Base-by-base conservation (phyloP, 192 early-diverging fungal genomes). In the Coemansia sp. region DNA sequence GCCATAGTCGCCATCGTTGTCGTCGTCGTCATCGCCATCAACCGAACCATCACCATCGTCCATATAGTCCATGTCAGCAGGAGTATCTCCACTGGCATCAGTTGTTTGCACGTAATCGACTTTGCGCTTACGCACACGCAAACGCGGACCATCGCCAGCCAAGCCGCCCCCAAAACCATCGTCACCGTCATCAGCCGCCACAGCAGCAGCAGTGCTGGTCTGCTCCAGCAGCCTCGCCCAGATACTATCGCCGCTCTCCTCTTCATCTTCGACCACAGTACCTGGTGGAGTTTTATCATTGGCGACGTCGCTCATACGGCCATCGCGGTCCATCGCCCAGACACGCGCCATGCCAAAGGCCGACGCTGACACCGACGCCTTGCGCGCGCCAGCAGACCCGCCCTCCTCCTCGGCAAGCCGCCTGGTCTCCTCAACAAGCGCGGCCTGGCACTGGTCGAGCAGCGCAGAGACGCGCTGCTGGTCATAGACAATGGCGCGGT, bases 41-140 rank as follows among this genome's bases (percentile, higher is more conserved):
- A 68, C 46, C 49, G 57, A 56, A 0, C 67, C 71, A 59, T 53
- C 40, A 35, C 43, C 62, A 24, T 49, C 53, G 6, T 59, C 43
- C 0, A 6, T 35, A 36, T 70, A 36, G 37, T 67, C 65, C 0
- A 11, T 9, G 6, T 25, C 22, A 20, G 5, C 15, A 29, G 38
- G 25, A 20, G 14, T 25, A 4, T 41, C n/a, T n/a, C n/a, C n/a
- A n/a, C n/a, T 56, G 20, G 22, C 22, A 12, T 24, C 27, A 29
- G 31, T 36, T 7, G 20, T 11, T 39, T 41, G 60, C 9, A 17
- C 40, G 25, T 80, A 80, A 45, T 80, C 64, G 32, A 80, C 61
- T 39, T 75, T 80, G 51, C 36, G 68, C 56, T 68, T 71, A 5
- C 78, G 78, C 31, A 31, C 53, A 3, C 78, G 78, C 57, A 80